Conservation (phyloP, 2,329 filamentous ascomycete species). For the Thielaviopsis populi region DNA sequence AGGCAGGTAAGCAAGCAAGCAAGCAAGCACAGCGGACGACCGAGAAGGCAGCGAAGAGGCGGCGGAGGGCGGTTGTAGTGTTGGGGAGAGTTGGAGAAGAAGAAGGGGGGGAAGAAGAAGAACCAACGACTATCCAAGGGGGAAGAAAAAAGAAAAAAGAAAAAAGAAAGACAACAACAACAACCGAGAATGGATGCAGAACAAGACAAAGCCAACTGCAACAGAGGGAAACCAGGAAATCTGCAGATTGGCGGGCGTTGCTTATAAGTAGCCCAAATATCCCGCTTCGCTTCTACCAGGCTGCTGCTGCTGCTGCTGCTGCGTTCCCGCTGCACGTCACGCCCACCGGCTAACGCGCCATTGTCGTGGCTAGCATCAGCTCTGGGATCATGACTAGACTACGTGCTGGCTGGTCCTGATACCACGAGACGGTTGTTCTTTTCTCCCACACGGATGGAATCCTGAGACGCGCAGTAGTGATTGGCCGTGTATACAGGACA, state of each 20-base stretch:
- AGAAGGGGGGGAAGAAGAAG: neutral
- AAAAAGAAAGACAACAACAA: neutral
- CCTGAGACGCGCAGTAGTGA: neutral
- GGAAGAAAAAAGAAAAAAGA: neutral
- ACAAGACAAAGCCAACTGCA: neutral
- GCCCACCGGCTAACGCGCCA: neutral
- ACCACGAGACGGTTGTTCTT: neutral
- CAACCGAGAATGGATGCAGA: neutral
- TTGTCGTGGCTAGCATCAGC: neutral
- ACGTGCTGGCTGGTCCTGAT: neutral
- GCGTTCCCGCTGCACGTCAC: neutral
- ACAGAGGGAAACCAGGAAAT: neutral
- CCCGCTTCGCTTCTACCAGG: neutral
- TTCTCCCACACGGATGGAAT: neutral
- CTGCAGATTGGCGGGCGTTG: neutral
- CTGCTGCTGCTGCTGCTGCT: neutral
- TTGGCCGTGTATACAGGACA: neutral
- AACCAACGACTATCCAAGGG: neutral
- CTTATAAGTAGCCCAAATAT: constrained; percentile 2
- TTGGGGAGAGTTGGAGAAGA: neutral
- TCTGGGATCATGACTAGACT: neutral
- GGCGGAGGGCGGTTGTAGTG: neutral
- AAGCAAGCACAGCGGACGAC: neutral
- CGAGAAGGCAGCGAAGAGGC: neutral
- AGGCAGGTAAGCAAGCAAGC: neutral